Base-by-base conservation (phyloP, 169 alveolate genomes). In the Eimeria sp. region DNA sequence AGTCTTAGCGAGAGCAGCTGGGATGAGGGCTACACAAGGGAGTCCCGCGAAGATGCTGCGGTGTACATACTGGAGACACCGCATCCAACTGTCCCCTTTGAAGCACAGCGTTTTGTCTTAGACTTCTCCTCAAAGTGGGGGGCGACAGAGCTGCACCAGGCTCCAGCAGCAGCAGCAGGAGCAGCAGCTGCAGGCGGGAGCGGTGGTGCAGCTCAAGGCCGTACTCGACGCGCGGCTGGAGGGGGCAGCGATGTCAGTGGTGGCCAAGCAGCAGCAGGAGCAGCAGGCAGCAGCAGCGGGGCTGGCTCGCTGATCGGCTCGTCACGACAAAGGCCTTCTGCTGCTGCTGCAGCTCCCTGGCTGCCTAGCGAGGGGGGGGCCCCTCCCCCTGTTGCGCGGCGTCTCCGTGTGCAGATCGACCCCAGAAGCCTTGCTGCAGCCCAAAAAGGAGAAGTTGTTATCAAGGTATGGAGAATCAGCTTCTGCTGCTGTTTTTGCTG, bases 11-110 rank as follows among this genome's bases (percentile, higher is more conserved):
- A 27, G 9, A 16, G 51, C 65, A 51, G 54, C 76, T 57, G 40
- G 51, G 75, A 67, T 14, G 75, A 57, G 5, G 91, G 75, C 25
- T 83, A 83, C 57, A 83, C 27, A 4, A 47, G 75, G 5, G 91
- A 83, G 30, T 27, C 7, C 34, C 47, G 51, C 9, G 91, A 83
- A 25, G 91, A 83, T 45, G 91, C 51, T 27, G 91, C 91, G 16
- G 91, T 83, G 54, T 83, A 54, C 25, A 67, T 83, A 34, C 91
- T 83, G 30, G 91, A 83, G 91, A 83, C 91, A 20, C 91, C 91
- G 27, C 91, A 83, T 67, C 91, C 91, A 18, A 57, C 91, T 54
- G 91, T 51, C 76, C 57, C 91, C 91, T 83, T 83, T 54, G 91
- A 51, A 16, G 20, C 91, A n/a, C 91, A 83, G 91, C 72, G 91